Conservation (phyloP, 1,284 basidiomycete genomes). For the Puccinia horiana region DNA sequence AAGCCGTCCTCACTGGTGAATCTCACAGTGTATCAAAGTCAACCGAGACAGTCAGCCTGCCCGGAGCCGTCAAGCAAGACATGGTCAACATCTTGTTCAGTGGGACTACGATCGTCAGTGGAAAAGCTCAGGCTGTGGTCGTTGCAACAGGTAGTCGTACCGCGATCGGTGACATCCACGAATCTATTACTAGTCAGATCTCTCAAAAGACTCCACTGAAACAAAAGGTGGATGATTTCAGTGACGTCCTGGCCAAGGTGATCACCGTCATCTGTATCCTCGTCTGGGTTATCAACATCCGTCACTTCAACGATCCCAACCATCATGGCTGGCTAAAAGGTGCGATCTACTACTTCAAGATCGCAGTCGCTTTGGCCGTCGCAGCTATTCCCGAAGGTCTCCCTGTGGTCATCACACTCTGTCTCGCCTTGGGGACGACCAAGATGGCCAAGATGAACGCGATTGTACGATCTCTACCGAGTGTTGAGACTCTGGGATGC, state of each 20-base stretch:
- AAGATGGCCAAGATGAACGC: slow-evolving; percentile 98
- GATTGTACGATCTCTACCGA: slow-evolving; percentile 91
- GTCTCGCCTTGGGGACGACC: slow-evolving; percentile 88
- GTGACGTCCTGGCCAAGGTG: slow-evolving; percentile 91
- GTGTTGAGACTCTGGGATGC: slow-evolving; percentile 91
- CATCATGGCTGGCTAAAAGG: slow-evolving; percentile 86
- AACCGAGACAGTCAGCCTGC: slow-evolving; percentile 68
- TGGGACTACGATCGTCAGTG: slow-evolving; percentile 90
- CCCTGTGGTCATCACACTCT: slow-evolving; percentile 94
- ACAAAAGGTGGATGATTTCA: slow-evolving; percentile 92
- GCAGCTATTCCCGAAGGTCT: slow-evolving; percentile 94
- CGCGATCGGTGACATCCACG: slow-evolving; percentile 91
- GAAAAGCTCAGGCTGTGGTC: slow-evolving; percentile 78
- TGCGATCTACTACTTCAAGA: slow-evolving; percentile 96
- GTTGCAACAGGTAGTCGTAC: slow-evolving; percentile 80
- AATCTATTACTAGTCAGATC: slow-evolving; percentile 84
- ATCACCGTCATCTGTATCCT: slow-evolving; percentile 91
- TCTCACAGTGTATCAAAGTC: slow-evolving; percentile 82
- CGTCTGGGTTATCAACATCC: slow-evolving; percentile 91
- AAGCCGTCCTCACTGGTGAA: slow-evolving; percentile 92
- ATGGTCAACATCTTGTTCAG: slow-evolving; percentile 93
- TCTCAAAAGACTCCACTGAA: slow-evolving; percentile 91
- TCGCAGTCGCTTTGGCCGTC: slow-evolving; percentile 91
- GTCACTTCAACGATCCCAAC: slow-evolving; percentile 87
- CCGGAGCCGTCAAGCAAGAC: slow-evolving; percentile 85